Base-by-base conservation (phyloP, 495 filamentous ascomycete species). In the Aspergillus bridgeri region DNA sequence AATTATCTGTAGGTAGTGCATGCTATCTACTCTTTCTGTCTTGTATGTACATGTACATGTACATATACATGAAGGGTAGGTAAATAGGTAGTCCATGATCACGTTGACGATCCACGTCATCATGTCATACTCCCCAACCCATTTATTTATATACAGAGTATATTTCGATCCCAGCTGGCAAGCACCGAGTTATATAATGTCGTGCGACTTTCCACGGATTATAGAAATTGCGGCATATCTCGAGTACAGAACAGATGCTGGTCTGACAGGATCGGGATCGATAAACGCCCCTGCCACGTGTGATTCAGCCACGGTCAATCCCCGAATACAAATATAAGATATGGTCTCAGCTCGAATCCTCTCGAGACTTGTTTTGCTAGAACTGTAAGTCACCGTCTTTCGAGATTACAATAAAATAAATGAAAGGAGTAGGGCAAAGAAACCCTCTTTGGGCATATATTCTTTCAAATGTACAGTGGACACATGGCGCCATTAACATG, bases 401-500 rank as follows among this genome's bases (percentile, higher is more conserved):
- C 33, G 17, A 2, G 3, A 38, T 38, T 38, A 38, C 33, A 38
- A 38, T 13, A 38, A 11, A 11, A 15, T 38, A 15, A 15, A 38
- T 9, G 27, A 8, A 38, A 15, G n/a, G 9, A 15, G 11, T 2
- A 38, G 13, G 17, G 27, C 13, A 38, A 38, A 15, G 9, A 1
- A 38, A 38, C 33, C 5, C 33, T 11, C n/a, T n/a, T n/a, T n/a
- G 9, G 33, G 33, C 33, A 38, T 38, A 38, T 13, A 38, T 38
- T 38, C 33, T 38, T 38, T 38, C 1, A 42, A 50, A 53, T 20
- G 33, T 17, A 44, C 6, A 51, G 42, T 29, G 27, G 7, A n/a
- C 17, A 43, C 9, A 54, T 21, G 20, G 54, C 24, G 18, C 18
- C 63, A 68, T 60, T 56, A 13, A 38, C 17, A 38, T 15, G 11